Evolutionary conservation across 306 rosid genomes (phyloP).

Genomic region (Citrullus mucosospermus): DNA sequence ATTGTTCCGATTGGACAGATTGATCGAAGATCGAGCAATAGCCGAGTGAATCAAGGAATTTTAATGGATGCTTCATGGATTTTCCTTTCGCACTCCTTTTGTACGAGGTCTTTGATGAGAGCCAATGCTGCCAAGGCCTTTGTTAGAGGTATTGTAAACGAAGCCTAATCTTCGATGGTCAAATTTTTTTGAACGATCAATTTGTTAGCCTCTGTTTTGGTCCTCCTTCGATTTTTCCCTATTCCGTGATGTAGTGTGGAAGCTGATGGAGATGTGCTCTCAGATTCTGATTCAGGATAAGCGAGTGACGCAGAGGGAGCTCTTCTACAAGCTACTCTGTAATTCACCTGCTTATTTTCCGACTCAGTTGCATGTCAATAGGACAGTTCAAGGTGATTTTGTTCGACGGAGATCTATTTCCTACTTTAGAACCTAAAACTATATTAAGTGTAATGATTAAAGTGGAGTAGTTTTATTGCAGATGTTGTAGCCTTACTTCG

Average conservation of each 20-base stretch:
- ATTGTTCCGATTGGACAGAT: slow-evolving; percentile 25
- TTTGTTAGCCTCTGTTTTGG: background rate
- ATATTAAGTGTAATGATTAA: background rate
- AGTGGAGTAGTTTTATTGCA: slow-evolving; percentile 5
- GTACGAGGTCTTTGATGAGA: slow-evolving; percentile 58
- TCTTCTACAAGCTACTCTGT: slow-evolving; percentile 73
- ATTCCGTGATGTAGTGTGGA: slow-evolving; percentile 48
- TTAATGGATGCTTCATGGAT: slow-evolving; percentile 49
- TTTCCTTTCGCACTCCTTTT: slow-evolving; percentile 51
- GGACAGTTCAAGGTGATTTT: slow-evolving; percentile 70
- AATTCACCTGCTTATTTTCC: slow-evolving; percentile 56
- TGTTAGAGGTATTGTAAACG: slow-evolving; percentile 39
- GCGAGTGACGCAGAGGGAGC: slow-evolving; percentile 86
- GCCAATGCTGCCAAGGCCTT: slow-evolving; percentile 68
- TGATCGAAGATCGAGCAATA: slow-evolving; percentile 49
- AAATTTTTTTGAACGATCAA: background rate
- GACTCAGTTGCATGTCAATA: slow-evolving; percentile 64
- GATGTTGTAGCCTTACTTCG: slow-evolving; percentile 84
- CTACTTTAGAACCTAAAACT: background rate
- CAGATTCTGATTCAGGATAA: slow-evolving; percentile 59
- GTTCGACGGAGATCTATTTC: background rate
- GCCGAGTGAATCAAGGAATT: slow-evolving; percentile 40
- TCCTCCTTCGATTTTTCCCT: background rate
- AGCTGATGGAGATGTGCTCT: slow-evolving; percentile 78
- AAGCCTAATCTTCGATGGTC: background rate